Evolutionary conservation across 148 eudicot genomes (phyloP).

Genomic region (Camellia sinensis): DNA sequence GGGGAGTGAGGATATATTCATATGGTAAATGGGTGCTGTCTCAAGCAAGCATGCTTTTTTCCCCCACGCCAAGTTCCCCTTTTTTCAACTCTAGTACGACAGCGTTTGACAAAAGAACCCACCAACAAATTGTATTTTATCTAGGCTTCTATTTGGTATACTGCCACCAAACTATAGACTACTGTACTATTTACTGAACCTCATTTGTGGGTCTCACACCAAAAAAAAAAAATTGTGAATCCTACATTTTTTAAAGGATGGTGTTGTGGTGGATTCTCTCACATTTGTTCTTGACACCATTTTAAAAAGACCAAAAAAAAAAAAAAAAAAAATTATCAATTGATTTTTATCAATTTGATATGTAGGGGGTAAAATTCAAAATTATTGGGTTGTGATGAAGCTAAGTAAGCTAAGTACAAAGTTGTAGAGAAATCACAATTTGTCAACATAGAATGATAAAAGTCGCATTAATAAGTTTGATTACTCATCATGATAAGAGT

Average conservation of each 20-base stretch:
- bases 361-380: too few relatives aligned
- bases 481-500: too few relatives aligned
- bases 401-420: too few relatives aligned
- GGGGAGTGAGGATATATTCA: too few relatives aligned
- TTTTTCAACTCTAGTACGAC: constrained; percentile 2
- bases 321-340: not conserved
- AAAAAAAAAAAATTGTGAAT: not conserved
- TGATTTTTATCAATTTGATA: too few relatives aligned
- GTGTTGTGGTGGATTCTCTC: not conserved
- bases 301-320: too few relatives aligned
- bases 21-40: not conserved
- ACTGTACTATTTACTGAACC: too few relatives aligned
- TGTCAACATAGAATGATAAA: too few relatives aligned
- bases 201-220: too few relatives aligned
- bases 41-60: not conserved
- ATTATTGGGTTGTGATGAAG: too few relatives aligned
- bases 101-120: constrained; percentile 3
- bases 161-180: not conserved
- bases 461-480: too few relatives aligned
- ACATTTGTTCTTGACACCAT: not conserved
- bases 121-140: not conserved
- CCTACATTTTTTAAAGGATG: not conserved
- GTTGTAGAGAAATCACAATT: too few relatives aligned
- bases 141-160: not conserved
- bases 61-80: not conserved